Evolutionary conservation across 441 rosid species (phyloP).

Genomic region (Populus hybrid): DNA sequence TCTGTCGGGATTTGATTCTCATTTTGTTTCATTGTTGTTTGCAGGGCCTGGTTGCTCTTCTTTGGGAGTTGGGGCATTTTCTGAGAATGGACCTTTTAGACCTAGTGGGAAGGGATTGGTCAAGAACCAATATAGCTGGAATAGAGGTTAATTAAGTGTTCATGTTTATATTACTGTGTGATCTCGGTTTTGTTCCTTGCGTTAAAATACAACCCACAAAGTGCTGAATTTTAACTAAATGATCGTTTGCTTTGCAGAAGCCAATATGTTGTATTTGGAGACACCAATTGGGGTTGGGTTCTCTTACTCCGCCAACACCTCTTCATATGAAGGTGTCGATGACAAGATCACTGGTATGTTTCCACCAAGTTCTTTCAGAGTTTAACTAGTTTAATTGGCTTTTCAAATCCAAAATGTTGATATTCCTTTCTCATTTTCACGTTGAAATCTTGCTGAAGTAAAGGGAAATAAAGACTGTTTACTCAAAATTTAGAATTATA

Average conservation of each 20-base stretch:
- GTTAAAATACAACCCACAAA: not conserved
- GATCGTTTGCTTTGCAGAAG: slow-evolving; percentile 52
- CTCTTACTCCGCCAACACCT: slow-evolving; percentile 75
- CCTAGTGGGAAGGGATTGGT: slow-evolving; percentile 68
- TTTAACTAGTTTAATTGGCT: not conserved
- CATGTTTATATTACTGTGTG: not conserved
- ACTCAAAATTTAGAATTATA: slow-evolving; percentile 8
- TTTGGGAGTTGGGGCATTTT: slow-evolving; percentile 92
- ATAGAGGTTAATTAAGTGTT: slow-evolving; percentile 42
- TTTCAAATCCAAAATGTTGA: not conserved
- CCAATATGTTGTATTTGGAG: slow-evolving; percentile 92
- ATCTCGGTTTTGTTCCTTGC: slow-evolving; percentile 4
- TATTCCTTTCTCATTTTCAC: slow-evolving; percentile 4
- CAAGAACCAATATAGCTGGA: slow-evolving; percentile 86
- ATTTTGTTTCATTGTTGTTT: slow-evolving; percentile 3
- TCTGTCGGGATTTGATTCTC: slow-evolving; percentile 9
- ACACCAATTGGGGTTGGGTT: slow-evolving; percentile 97
- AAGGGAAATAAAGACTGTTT: not conserved
- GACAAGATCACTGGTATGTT: slow-evolving; percentile 76
- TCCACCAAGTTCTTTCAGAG: not conserved
- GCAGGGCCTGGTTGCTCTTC: slow-evolving; percentile 97
- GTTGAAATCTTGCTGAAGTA: slow-evolving; percentile 6
- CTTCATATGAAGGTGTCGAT: slow-evolving; percentile 60
- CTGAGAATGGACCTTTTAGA: slow-evolving; percentile 95
- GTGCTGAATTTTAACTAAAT: slow-evolving; percentile 13